phyloP scores from a whole-genome alignment of 306 rosid genomes.

The Castanospermum australe region DNA sequence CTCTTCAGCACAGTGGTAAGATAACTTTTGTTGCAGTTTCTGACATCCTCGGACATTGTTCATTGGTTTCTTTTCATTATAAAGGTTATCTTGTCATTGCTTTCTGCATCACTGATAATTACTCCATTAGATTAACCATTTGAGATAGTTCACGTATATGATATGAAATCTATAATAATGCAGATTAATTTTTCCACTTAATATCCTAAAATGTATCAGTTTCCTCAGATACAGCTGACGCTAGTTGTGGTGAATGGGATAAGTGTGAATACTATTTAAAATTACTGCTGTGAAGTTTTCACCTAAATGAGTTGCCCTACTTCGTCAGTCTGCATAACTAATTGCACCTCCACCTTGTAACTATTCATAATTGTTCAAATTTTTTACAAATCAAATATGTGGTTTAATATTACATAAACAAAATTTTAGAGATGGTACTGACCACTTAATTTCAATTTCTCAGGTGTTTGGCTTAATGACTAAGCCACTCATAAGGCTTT shows the following conservation, averaged over 20 bases:
- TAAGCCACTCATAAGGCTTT: conserved; percentile 80
- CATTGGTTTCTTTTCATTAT: not conserved
- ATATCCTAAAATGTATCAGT: not conserved
- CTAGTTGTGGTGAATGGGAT: not conserved
- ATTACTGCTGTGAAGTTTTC: not conserved
- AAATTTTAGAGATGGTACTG: not conserved
- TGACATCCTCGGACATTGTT: not conserved
- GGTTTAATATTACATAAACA: not conserved
- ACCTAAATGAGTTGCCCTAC: not conserved
- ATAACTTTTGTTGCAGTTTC: conserved; percentile 4
- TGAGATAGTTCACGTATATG: not conserved
- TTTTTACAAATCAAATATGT: not conserved
- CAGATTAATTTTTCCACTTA: conserved; percentile 2
- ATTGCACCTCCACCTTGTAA: not conserved
- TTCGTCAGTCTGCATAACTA: not conserved
- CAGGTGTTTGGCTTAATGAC: conserved; percentile 97
- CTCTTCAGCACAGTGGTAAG: conserved; percentile 96
- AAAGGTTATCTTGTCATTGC: not conserved
- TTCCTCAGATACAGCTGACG: not conserved
- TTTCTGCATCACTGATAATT: not conserved
- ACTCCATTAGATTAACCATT: not conserved
- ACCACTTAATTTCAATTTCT: conserved; percentile 30
- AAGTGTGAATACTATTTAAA: not conserved
- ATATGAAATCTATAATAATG: not conserved
- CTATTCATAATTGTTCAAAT: not conserved